Percentiles rank a stretch among this genome's conserved stretches.
These are phyloP conservation scores for Euphorbia schlechtendalii DNA, from an alignment of 441 rosid genomes.

Conservation along the genomic window DNA sequence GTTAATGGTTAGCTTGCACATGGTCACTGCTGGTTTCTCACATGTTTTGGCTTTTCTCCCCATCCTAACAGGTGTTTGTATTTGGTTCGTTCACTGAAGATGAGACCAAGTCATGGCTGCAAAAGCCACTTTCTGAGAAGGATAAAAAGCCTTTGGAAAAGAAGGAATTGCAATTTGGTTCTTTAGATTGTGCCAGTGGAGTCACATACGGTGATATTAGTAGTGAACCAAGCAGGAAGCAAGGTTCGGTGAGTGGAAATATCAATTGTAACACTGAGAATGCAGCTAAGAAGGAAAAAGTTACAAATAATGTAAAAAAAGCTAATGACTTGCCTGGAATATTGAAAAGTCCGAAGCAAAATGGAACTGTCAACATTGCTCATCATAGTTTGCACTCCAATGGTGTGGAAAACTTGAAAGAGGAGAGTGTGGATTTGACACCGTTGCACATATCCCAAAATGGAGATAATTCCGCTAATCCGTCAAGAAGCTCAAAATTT, in stretches of 20 bases:
- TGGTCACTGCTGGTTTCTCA: conserved; percentile 4
- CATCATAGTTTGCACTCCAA: conserved; percentile 28
- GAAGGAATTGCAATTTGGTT: conserved; percentile 43
- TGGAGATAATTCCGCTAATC: conserved; percentile 32
- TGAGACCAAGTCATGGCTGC: conserved; percentile 59
- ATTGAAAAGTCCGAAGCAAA: conserved; percentile 27
- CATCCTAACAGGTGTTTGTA: conserved; percentile 40
- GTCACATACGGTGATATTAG: conserved; percentile 33
- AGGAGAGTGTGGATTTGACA: conserved; percentile 30
- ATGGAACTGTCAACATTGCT: conserved; percentile 35
- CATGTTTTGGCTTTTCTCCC: conserved; percentile 11
- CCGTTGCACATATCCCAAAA: conserved; percentile 28
- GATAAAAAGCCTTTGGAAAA: conserved; percentile 31
- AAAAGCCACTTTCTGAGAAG: too few relatives aligned
- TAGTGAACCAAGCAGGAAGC: conserved; percentile 26
- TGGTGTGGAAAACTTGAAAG: conserved; percentile 34
- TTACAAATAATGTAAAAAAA: conserved; percentile 20
- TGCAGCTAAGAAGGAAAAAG: conserved; percentile 27
- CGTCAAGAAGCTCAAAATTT: conserved; percentile 41
- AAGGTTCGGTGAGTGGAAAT: conserved; percentile 28
- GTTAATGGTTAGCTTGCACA: not conserved
- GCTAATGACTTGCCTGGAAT: conserved; percentile 22
- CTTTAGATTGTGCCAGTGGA: conserved; percentile 32
- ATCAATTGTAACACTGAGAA: conserved; percentile 29
- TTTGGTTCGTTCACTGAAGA: conserved; percentile 97